These are phyloP conservation scores for Globisporangium canariense DNA, from an alignment of 352 stramenopile genomes.

Conservation along the genomic window DNA sequence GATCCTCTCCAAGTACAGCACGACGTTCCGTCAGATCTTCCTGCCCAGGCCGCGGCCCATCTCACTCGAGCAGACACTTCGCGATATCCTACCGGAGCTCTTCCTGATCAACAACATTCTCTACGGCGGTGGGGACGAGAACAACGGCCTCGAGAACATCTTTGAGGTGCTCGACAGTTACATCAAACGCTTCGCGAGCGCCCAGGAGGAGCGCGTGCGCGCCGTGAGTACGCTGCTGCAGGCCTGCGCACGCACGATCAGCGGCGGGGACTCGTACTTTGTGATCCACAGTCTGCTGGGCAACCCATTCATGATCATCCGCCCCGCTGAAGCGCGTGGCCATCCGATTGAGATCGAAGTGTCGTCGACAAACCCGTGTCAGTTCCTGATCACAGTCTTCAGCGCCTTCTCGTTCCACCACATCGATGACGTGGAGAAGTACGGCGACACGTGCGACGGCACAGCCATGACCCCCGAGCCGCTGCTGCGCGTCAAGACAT, in stretches of 20 bases:
- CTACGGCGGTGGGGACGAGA: constrained; percentile 63
- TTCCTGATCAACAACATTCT: constrained; percentile 81
- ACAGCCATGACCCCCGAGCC: constrained; percentile 47
- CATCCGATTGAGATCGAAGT: constrained; percentile 76
- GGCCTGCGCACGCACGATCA: constrained; percentile 72
- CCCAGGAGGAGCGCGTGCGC: constrained; percentile 59
- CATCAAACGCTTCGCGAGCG: constrained; percentile 64
- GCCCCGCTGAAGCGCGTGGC: constrained; percentile 59
- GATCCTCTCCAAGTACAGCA: constrained; percentile 59
- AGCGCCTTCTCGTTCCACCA: constrained; percentile 77
- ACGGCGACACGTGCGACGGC: constrained; percentile 35
- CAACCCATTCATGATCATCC: constrained; percentile 71
- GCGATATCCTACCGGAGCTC: constrained; percentile 69
- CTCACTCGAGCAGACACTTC: constrained; percentile 73
- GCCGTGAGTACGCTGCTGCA: constrained; percentile 68
- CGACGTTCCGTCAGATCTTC: constrained; percentile 71
- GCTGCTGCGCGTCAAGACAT: constrained; percentile 59
- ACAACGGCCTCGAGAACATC: constrained; percentile 70
- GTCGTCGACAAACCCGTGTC: constrained; percentile 42
- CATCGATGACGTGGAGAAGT: constrained; percentile 77
- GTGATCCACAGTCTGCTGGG: constrained; percentile 72
- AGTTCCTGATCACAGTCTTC: constrained; percentile 75
- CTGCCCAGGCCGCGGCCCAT: constrained; percentile 65
- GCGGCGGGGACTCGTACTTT: constrained; percentile 77
- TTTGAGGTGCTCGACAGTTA: constrained; percentile 74